These are phyloP conservation scores for bread wheat (Triticum aestivum) DNA, from an alignment of 176 grass and related monocot genomes.

Conservation along the genomic window DNA sequence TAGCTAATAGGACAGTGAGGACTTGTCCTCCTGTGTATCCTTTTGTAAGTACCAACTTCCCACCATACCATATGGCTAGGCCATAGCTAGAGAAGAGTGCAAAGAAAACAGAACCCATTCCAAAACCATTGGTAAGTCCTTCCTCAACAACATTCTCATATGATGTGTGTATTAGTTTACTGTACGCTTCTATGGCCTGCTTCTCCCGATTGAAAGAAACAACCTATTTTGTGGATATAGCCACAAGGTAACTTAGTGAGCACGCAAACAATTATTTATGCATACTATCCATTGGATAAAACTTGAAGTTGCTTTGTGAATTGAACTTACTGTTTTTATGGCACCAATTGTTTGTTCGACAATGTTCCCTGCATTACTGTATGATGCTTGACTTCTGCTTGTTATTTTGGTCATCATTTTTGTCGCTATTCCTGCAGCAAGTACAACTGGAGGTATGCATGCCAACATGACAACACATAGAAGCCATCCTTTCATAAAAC, in stretches of 20 bases:
- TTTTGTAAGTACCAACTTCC: conserved; percentile 41
- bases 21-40: conserved; percentile 59
- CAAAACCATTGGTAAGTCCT: conserved; percentile 55
- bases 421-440: neutral
- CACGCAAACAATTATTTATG: neutral
- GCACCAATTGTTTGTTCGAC: conserved; percentile 65
- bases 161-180: conserved; percentile 44
- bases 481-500: too few relatives aligned
- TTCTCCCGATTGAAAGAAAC: conserved; percentile 76
- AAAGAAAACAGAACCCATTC: conserved; percentile 47
- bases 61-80: conserved; percentile 59
- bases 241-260: neutral
- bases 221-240: conserved; percentile 27
- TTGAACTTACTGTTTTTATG: conserved; percentile 66
- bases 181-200: conserved; percentile 42
- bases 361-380: conserved; percentile 57
- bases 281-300: neutral
- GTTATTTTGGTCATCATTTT: conserved; percentile 60
- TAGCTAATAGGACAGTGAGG: conserved; percentile 56
- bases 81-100: conserved; percentile 57
- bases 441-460: too few relatives aligned
- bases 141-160: conserved; percentile 40
- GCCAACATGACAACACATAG: too few relatives aligned
- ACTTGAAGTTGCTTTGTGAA: neutral
- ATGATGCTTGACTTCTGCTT: conserved; percentile 48